phyloP scores from a whole-genome alignment of 805 yeast species.

The Candida methanosorbosa region DNA sequence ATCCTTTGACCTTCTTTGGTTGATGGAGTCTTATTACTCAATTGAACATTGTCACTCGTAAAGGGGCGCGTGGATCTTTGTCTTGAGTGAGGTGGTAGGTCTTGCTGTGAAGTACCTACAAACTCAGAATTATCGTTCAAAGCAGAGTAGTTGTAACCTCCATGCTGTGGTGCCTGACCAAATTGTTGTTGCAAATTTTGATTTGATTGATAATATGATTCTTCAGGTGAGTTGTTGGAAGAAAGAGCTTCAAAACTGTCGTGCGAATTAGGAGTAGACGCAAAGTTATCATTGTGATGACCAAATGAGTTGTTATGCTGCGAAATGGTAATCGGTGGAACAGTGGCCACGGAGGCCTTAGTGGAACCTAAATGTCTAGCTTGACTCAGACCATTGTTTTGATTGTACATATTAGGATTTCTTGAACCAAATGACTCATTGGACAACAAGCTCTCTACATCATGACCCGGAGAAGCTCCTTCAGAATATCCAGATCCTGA shows the following conservation, averaged over 20 bases:
- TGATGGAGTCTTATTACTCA: slow-evolving; percentile 1
- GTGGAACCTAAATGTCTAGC: neutral
- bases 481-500: slow-evolving; percentile 3
- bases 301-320: no score
- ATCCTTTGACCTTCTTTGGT: slow-evolving; percentile 44
- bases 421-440: neutral
- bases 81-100: neutral
- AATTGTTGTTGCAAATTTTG: neutral
- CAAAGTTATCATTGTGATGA: no score
- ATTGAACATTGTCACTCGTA: neutral
- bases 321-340: no score
- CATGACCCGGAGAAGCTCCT: no score
- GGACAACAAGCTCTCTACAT: neutral
- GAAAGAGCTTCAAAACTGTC: slow-evolving; percentile 1
- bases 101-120: neutral
- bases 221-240: slow-evolving; percentile 1
- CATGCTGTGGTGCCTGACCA: neutral
- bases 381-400: neutral
- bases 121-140: neutral
- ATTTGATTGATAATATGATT: neutral
- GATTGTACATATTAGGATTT: neutral
- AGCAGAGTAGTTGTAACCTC: neutral
- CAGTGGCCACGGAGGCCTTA: neutral
- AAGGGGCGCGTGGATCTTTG: no score
- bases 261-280: no score